Evolutionary conservation across 306 rosid species (phyloP).

Genomic region (Dalbergia oliveri): DNA sequence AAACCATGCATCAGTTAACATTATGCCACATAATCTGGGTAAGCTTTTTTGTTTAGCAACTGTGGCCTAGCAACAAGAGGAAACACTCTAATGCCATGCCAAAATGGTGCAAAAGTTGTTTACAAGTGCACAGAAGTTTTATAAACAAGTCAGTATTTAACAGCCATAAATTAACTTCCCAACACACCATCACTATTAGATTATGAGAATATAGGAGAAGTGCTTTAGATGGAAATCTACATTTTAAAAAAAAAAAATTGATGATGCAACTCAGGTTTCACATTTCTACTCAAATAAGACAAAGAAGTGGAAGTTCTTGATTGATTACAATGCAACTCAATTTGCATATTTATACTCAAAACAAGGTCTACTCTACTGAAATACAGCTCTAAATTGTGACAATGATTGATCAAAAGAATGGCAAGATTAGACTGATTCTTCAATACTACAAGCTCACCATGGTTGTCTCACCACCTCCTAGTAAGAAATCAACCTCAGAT

Average conservation of each 20-base stretch:
- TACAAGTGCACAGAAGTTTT: too few species aligned
- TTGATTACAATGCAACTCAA: slow-evolving; percentile 32
- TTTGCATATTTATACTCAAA: slow-evolving; percentile 38
- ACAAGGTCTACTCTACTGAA: slow-evolving; percentile 17
- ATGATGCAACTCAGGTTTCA: slow-evolving; percentile 24
- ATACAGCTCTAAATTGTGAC: slow-evolving; percentile 1
- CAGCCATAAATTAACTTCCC: background rate
- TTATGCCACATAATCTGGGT: background rate
- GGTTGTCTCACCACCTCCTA: slow-evolving; percentile 77
- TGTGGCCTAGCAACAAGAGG: background rate
- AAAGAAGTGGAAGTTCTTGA: background rate
- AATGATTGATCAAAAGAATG: background rate
- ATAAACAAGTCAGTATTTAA: too few species aligned
- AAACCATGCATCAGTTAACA: background rate
- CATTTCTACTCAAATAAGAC: slow-evolving; percentile 14
- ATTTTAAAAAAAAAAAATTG: background rate
- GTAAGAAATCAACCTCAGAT: slow-evolving; percentile 76
- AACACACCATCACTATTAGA: background rate
- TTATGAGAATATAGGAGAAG: too few species aligned
- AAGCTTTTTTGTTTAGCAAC: background rate
- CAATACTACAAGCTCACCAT: slow-evolving; percentile 65
- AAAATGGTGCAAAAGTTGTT: too few species aligned
- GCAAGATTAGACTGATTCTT: background rate
- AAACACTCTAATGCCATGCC: background rate
- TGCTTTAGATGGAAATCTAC: slow-evolving; percentile 28